These are phyloP conservation scores for Martensiomyces pterosporus DNA, from an alignment of 192 early-diverging fungal genomes.

Conservation along the genomic window DNA sequence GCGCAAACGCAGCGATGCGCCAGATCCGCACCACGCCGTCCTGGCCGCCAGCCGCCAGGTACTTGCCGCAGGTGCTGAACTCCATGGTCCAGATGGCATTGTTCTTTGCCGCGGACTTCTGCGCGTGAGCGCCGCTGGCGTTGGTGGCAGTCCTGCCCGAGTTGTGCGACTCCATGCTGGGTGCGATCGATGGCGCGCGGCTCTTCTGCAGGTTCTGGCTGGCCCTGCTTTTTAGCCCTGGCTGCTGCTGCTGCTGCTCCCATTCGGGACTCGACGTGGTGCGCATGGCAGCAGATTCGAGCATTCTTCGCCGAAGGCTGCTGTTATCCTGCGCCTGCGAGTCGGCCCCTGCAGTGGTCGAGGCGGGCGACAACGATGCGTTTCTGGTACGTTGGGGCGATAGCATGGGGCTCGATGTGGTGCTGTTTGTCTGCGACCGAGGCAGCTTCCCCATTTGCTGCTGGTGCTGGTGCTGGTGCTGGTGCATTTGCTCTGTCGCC, in stretches of 20 bases:
- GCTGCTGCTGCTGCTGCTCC: background rate
- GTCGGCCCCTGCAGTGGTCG: background rate
- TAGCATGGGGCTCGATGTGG: constrained; percentile 8
- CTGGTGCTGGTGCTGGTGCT: background rate
- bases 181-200: constrained; percentile 11
- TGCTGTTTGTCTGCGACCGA: constrained; percentile 1
- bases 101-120: background rate
- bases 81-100: constrained; percentile 69
- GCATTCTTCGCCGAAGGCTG: constrained; percentile 28
- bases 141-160: background rate
- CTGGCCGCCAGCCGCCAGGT: constrained; percentile 78
- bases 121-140: background rate
- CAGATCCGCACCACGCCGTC: constrained; percentile 67
- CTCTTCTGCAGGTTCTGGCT: background rate
- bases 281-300: constrained; percentile 1
- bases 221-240: background rate
- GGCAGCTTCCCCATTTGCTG: too few relatives aligned
- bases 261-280: too few relatives aligned
- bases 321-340: background rate
- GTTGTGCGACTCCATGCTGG: constrained; percentile 16
- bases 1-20: constrained; percentile 47
- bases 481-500: constrained; percentile 2
- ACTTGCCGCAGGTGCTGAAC: constrained; percentile 75
- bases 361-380: background rate
- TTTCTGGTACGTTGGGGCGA: constrained; percentile 5